A percentile compares a stretch with the other conserved stretches of the same genome.
These are phyloP conservation scores for Stentor roeselii DNA, from an alignment of 73 alveolate species.

Conservation along the genomic window DNA sequence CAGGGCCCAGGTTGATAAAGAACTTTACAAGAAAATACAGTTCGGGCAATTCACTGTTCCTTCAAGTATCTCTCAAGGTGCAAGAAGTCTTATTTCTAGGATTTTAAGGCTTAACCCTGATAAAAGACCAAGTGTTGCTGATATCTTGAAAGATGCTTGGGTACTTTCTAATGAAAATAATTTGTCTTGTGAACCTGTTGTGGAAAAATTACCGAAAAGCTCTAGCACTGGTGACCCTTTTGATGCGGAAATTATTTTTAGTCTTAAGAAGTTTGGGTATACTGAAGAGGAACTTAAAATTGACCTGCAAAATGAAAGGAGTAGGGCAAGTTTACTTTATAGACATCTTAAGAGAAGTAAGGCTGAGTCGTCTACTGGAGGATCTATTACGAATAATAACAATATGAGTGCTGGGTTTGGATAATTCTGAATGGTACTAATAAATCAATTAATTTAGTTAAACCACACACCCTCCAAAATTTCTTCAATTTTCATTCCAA, in stretches of 20 bases:
- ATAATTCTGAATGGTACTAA: too few species aligned
- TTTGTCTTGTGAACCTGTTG: too few species aligned
- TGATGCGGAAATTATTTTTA: too few species aligned
- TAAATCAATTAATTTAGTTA: too few species aligned
- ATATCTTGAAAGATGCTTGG: neutral
- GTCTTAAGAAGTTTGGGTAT: neutral
- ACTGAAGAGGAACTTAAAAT: neutral
- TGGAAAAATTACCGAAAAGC: too few species aligned
- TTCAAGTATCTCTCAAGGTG: neutral
- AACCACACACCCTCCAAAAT: too few species aligned
- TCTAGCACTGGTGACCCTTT: too few species aligned
- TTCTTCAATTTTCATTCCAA: too few species aligned
- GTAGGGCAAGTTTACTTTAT: neutral
- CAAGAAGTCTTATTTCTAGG: neutral
- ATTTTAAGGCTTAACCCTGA: neutral
- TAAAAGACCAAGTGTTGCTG: neutral
- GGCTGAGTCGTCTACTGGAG: too few species aligned
- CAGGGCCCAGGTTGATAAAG: neutral
- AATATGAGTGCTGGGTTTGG: too few species aligned
- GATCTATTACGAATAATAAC: too few species aligned
- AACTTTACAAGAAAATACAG: neutral
- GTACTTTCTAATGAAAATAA: too few species aligned
- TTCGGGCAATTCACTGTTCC: neutral
- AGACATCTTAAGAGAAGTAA: neutral
- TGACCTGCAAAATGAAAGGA: neutral